phyloP scores from a whole-genome alignment of 257 asterid genomes.

The Solanum sejunctum region DNA sequence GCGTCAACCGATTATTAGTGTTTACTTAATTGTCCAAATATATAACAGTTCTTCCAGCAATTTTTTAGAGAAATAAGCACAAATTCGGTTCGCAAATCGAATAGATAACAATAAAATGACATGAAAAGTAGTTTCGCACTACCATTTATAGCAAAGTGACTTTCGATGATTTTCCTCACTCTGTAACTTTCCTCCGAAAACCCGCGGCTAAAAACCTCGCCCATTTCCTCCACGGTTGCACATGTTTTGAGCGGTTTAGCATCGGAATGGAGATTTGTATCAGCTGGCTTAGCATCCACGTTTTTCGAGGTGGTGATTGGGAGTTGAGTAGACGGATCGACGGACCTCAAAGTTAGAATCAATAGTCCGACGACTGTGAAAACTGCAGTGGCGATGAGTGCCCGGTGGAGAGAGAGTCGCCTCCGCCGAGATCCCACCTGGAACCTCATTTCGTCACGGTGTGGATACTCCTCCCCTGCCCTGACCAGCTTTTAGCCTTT shows the following conservation, averaged over 20 bases:
- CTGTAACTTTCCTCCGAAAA: slow-evolving; percentile 50
- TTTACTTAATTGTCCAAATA: background rate
- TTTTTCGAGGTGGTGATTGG: slow-evolving; percentile 12
- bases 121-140: background rate
- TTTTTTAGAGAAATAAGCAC: background rate
- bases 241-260: slow-evolving; percentile 22
- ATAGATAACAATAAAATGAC: background rate
- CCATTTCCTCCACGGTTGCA: slow-evolving; percentile 95
- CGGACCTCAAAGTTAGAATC: slow-evolving; percentile 43
- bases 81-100: background rate
- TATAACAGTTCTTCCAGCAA: background rate
- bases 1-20: background rate
- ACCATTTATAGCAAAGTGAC: slow-evolving; percentile 69
- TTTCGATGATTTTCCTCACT: slow-evolving; percentile 41
- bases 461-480: background rate
- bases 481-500: background rate
- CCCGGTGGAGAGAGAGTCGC: slow-evolving; percentile 16
- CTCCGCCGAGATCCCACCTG: slow-evolving; percentile 41
- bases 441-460: background rate
- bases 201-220: slow-evolving; percentile 49
- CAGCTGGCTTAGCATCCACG: background rate
- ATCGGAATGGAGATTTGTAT: background rate
- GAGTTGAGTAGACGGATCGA: slow-evolving; percentile 35
- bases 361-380: slow-evolving; percentile 43
- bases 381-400: slow-evolving; percentile 28